These are phyloP conservation scores for Lasiosphaeris hirsuta DNA, from an alignment of 495 filamentous ascomycete species.

Conservation along the genomic window DNA sequence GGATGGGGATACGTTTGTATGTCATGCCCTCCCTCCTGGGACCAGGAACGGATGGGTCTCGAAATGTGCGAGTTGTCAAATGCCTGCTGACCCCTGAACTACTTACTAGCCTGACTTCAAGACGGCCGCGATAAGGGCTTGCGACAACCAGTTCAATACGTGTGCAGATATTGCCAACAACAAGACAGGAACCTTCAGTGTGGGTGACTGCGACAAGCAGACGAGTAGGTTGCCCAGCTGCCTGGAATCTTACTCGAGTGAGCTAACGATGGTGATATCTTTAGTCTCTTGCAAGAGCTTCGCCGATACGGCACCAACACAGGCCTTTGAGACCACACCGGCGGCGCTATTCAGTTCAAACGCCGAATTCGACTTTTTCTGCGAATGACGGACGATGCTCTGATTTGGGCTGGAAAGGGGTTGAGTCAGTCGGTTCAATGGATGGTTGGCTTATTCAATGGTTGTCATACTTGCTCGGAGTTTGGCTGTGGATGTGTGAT, in stretches of 20 bases:
- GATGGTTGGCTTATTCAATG: neutral
- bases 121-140: constrained; percentile 36
- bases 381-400: constrained; percentile 17
- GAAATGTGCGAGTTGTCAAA: constrained; percentile 1
- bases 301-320: constrained; percentile 20
- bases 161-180: constrained; percentile 36
- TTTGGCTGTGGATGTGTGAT: too few species aligned
- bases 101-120: constrained; percentile 35
- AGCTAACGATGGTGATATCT: neutral
- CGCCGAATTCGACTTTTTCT: constrained; percentile 38
- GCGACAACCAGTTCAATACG: constrained; percentile 41
- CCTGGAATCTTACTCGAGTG: neutral
- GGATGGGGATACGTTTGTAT: constrained; percentile 46
- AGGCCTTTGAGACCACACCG: constrained; percentile 17
- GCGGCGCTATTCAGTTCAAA: constrained; percentile 30
- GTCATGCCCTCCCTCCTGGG: constrained; percentile 14
- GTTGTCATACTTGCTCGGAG: neutral
- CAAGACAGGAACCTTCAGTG: constrained; percentile 22
- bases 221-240: constrained; percentile 26
- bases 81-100: neutral
- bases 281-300: constrained; percentile 32
- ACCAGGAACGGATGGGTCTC: constrained; percentile 23
- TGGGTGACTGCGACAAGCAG: constrained; percentile 38
- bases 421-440: neutral
- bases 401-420: too few species aligned